Evolutionary conservation across 1,139 yeast species (phyloP).

Genomic region (Yamadazyma triangularis): DNA sequence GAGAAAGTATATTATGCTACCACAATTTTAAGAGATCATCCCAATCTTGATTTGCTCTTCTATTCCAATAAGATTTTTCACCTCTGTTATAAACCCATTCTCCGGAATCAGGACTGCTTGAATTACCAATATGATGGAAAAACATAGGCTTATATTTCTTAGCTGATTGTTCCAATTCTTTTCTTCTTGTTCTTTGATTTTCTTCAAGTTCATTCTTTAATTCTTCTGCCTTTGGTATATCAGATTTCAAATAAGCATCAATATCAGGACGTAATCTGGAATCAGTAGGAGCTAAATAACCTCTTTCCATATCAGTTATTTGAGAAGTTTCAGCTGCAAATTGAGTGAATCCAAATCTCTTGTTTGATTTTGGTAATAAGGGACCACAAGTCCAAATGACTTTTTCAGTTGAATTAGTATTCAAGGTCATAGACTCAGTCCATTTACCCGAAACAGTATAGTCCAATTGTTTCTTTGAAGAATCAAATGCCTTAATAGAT

Average conservation of each 20-base stretch:
- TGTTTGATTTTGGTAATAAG: constrained; percentile 52
- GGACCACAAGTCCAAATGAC: constrained; percentile 65
- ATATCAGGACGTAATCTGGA: constrained; percentile 89
- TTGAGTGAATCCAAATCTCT: constrained; percentile 79
- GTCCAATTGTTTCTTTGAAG: constrained; percentile 29
- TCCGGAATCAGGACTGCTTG: constrained; percentile 35
- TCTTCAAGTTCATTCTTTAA: constrained; percentile 70
- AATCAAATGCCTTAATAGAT: constrained; percentile 48
- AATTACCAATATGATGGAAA: constrained; percentile 45
- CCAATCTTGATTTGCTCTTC: constrained; percentile 63
- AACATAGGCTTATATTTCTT: constrained; percentile 54
- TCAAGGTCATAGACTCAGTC: constrained; percentile 58
- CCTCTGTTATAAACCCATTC: constrained; percentile 65
- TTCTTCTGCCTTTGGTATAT: constrained; percentile 64
- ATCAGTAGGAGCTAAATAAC: constrained; percentile 73
- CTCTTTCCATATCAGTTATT: constrained; percentile 65
- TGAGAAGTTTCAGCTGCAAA: constrained; percentile 82
- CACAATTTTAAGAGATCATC: constrained; percentile 48
- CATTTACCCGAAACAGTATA: constrained; percentile 65
- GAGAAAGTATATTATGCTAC: constrained; percentile 20
- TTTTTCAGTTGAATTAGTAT: constrained; percentile 37
- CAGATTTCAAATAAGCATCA: constrained; percentile 63
- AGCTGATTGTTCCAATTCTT: constrained; percentile 45
- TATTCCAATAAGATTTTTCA: constrained; percentile 72
- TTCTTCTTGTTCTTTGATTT: constrained; percentile 73